Evolutionary conservation across 257 asterid genomes (phyloP).

Genomic region (Capsicum rhomboideum): DNA sequence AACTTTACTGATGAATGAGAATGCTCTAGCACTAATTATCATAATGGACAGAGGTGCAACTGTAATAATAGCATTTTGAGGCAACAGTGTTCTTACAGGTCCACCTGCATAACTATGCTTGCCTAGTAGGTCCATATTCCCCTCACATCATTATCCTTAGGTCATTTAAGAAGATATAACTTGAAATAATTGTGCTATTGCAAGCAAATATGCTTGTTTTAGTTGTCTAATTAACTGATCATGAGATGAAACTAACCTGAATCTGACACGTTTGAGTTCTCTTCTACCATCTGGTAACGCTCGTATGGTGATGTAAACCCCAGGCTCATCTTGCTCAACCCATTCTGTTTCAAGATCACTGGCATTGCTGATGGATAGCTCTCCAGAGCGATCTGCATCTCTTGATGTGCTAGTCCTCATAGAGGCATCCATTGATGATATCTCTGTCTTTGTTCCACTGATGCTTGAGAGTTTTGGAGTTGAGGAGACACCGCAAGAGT

Average conservation of each 20-base stretch:
- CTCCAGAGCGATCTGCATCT: slow-evolving; percentile 71
- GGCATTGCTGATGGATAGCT: slow-evolving; percentile 83
- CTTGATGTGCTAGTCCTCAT: slow-evolving; percentile 74
- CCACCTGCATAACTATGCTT: neutral
- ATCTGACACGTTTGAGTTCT: slow-evolving; percentile 92
- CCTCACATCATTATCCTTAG: neutral
- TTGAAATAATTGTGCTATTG: neutral
- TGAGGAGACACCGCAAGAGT: slow-evolving; percentile 52
- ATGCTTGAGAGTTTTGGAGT: slow-evolving; percentile 90
- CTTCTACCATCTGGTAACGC: slow-evolving; percentile 78
- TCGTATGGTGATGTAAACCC: slow-evolving; percentile 85
- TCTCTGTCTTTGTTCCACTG: slow-evolving; percentile 27
- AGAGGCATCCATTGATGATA: slow-evolving; percentile 57
- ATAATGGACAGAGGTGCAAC: neutral
- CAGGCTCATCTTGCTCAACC: slow-evolving; percentile 96
- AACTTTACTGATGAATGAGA: neutral
- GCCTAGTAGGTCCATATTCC: neutral
- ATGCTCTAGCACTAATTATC: neutral
- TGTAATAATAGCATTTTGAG: neutral
- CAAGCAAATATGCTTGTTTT: neutral
- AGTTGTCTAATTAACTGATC: neutral
- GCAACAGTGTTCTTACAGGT: neutral
- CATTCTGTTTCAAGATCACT: slow-evolving; percentile 85
- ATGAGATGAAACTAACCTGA: slow-evolving; percentile 47
- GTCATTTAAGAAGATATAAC: neutral